These are phyloP conservation scores for Melampsora abietis-canadensis DNA, from an alignment of 1,284 basidiomycete species.

Conservation along the genomic window DNA sequence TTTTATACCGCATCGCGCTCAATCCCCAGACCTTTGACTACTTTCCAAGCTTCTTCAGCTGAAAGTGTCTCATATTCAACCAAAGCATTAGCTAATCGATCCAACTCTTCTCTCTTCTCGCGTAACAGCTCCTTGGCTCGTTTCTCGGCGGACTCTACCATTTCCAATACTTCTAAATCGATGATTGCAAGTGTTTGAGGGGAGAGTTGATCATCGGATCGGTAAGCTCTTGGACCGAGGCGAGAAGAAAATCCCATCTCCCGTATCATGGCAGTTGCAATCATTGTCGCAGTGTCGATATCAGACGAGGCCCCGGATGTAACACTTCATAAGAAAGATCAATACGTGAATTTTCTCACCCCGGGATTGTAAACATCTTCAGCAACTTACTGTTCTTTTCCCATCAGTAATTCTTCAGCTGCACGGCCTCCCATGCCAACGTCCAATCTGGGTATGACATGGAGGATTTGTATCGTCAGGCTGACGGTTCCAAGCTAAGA, in stretches of 20 bases:
- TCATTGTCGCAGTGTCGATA: constrained; percentile 71
- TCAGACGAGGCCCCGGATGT: constrained; percentile 81
- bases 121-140: constrained; percentile 69
- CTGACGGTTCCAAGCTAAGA: background rate
- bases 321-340: constrained; percentile 43
- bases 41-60: constrained; percentile 74
- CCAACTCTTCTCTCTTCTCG: constrained; percentile 71
- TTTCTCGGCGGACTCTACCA: constrained; percentile 70
- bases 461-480: too few species aligned
- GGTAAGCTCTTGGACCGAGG: constrained; percentile 46
- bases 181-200: constrained; percentile 48
- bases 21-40: constrained; percentile 59
- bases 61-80: constrained; percentile 91
- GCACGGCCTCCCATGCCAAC: constrained; percentile 88
- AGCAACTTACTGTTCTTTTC: constrained; percentile 71
- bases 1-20: constrained; percentile 29
- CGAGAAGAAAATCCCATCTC: constrained; percentile 72
- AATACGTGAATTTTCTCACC: background rate
- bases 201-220: constrained; percentile 45
- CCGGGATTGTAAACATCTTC: background rate
- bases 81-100: constrained; percentile 78
- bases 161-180: constrained; percentile 54
- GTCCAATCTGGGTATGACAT: constrained; percentile 62
- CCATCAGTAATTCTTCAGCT: constrained; percentile 88
- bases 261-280: constrained; percentile 85